Evolutionary conservation across 331 rosid genomes (phyloP).

Genomic region (Rhamnella rubrinervis): DNA sequence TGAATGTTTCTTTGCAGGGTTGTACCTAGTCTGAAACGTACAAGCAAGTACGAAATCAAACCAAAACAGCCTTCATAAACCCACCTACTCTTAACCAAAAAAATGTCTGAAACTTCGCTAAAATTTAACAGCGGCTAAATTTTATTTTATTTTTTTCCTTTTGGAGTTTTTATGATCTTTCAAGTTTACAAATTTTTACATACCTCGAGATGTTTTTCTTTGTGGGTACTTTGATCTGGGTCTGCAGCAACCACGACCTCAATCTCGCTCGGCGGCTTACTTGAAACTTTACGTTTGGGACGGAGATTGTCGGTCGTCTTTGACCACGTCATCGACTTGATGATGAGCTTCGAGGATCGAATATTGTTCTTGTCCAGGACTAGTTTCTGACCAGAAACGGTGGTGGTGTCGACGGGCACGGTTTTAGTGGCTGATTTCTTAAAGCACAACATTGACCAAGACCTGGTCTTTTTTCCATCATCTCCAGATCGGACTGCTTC

Average conservation of each 20-base stretch:
- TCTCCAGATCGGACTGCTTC: conserved; percentile 11
- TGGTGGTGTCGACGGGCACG: conserved; percentile 48
- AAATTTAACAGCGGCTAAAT: too few species aligned
- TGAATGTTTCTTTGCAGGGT: too few species aligned
- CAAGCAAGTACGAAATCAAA: background rate
- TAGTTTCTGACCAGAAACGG: conserved; percentile 19
- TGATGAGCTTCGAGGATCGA: conserved; percentile 5
- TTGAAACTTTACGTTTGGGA: background rate
- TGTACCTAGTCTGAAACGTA: conserved; percentile 36
- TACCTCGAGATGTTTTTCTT: conserved; percentile 34
- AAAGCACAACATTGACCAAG: conserved; percentile 24
- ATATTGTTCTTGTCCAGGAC: conserved; percentile 4
- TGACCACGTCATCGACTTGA: conserved; percentile 33
- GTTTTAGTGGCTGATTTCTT: conserved; percentile 45
- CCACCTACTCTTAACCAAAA: too few species aligned
- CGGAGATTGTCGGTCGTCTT: background rate
- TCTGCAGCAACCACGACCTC: conserved; percentile 17
- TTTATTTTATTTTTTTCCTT: background rate
- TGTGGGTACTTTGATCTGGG: conserved; percentile 20
- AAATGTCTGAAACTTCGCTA: too few species aligned
- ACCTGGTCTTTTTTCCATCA: conserved; percentile 7
- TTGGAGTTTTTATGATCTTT: too few species aligned
- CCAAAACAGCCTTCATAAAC: background rate
- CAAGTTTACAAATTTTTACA: background rate
- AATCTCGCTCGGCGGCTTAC: conserved; percentile 6